Conservation (phyloP, 75 land plant species). For the Ceratopteris richardii region DNA sequence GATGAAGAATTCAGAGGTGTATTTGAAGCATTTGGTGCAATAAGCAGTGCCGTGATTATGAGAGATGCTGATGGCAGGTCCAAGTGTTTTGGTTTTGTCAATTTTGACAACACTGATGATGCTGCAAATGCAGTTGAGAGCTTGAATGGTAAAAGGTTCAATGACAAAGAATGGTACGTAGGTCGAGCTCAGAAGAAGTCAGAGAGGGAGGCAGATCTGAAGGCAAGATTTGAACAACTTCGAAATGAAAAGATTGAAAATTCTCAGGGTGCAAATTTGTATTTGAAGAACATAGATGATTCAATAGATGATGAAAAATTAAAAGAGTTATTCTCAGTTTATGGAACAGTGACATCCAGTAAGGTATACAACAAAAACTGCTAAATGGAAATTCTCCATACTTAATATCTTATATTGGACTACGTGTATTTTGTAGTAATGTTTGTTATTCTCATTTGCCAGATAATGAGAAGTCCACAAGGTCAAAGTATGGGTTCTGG, state of each 20-base stretch:
- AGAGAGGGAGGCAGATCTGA: too few species aligned
- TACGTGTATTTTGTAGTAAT: constrained; percentile 57
- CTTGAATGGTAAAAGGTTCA: constrained; percentile 31
- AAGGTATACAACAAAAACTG: constrained; percentile 44
- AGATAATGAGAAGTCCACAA: too few species aligned
- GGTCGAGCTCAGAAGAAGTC: too few species aligned
- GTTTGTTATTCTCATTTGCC: constrained; percentile 33
- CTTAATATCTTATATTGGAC: constrained; percentile 49
- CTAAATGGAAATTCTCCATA: too few species aligned
- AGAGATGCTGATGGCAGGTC: constrained; percentile 54
- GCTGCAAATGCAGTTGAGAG: constrained; percentile 54
- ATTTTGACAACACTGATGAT: constrained; percentile 51
- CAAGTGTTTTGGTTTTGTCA: constrained; percentile 65
- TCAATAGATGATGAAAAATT: too few species aligned
- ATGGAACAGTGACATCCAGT: too few species aligned
- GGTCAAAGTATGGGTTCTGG: too few species aligned
- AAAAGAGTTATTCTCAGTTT: too few species aligned
- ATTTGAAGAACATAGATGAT: constrained; percentile 67
- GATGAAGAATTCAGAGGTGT: constrained; percentile 48
- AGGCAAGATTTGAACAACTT: too few species aligned
- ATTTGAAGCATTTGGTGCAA: constrained; percentile 47
- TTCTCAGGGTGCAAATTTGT: constrained; percentile 49
- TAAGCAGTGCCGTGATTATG: constrained; percentile 69
- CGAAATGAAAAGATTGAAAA: constrained; percentile 38
- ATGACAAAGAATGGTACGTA: too few species aligned